Base-by-base conservation (phyloP, 306 rosid genomes). In the Medicago arabica region DNA sequence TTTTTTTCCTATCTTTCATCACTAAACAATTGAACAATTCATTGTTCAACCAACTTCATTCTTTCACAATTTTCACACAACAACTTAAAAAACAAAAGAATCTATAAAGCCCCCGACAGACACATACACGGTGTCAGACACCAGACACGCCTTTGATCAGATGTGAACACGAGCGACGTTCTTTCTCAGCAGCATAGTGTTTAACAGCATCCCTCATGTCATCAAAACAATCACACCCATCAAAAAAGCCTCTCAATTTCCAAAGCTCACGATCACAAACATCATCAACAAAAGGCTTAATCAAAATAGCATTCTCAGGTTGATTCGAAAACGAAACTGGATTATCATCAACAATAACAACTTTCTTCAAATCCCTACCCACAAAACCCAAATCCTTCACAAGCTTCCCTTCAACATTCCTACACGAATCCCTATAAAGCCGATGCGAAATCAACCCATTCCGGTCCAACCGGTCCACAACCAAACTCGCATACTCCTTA, bases 161-260 rank as follows among this genome's bases (percentile, higher is more conserved):
- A 34, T 3, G 7, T 34, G 38, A 25, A 19, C 14, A 21, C 49
- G 74, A 77, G 25, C 28, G 68, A 53, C 51, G 15, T 2, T 72
- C 18, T 28, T 72, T 57, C 28, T 15, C 11, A 8, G 69, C 51
- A 67, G 75, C 31, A 36, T 78, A 88, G 3, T 75, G 50, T 76
- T 88, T 90, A 47, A 92, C 87, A 15, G 96, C 99, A 41, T 85
- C 89, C 69, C 99, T 90, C 88, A 84, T 85, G 47, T 95, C 99
- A 49, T 89, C 96, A 39, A 61, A 87, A 15, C 71, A 77, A 59
- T 90, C 92, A 17, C 61, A 73, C 1, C 74, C 86, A 62, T 78
- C 75, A 38, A 95, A 90, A 59, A 95, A 90, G 60, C 19, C 68
- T 0, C 46, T 75, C 85, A 95, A 54, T 75, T 75, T 92, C 54